Base-by-base conservation (phyloP, 164 flowering plant species). In the Annona cherimola region DNA sequence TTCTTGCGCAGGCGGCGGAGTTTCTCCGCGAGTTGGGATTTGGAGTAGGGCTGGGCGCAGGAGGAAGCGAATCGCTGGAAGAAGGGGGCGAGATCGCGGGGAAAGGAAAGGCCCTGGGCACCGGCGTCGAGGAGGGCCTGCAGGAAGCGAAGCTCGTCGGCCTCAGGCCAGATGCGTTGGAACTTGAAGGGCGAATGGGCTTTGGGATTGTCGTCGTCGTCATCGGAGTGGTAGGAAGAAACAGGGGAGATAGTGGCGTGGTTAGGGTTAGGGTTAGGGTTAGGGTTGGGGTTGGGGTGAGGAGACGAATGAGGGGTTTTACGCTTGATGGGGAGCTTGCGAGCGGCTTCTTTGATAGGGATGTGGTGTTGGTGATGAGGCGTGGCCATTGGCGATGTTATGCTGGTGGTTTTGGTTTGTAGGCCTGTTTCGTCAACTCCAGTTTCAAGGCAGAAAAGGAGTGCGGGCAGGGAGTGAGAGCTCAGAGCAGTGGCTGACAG, bases 21-120 rank as follows among this genome's bases (percentile, higher is more conserved):
- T 82, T 89, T 89, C 84, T 89, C 91, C 57, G 85, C 85, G 45
- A 89, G 88, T 77, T 89, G 93, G n/a, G 91, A 81, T 39, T 74
- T 81, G 66, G 93, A 73, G 76, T 86, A 89, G 46, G 87, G 88
- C 76, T 82, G 88, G 35, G 88, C 61, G 80, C 78, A 81, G 69
- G 87, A 57, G 1, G 16, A n/a, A 59, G 85, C 80, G 82, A 87
- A 86, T 1, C 84, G 86, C n/a, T 73, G 54, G 80, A 81, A 87
- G 79, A 89, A 87, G 26, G 79, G 20, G 45, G 68, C 77, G 19
- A 89, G 83, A 71, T 89, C 93, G 14, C 86, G 76, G 4, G 91
- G 91, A 54, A 87, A 87, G 71, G 71, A 40, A 62, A 87, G 70
- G 45, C 79, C 82, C 0, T 81, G 62, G 14, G 81, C 42, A 14